These are phyloP conservation scores for Naganishia cerealis DNA, from an alignment of 1,284 basidiomycete genomes.

Conservation along the genomic window DNA sequence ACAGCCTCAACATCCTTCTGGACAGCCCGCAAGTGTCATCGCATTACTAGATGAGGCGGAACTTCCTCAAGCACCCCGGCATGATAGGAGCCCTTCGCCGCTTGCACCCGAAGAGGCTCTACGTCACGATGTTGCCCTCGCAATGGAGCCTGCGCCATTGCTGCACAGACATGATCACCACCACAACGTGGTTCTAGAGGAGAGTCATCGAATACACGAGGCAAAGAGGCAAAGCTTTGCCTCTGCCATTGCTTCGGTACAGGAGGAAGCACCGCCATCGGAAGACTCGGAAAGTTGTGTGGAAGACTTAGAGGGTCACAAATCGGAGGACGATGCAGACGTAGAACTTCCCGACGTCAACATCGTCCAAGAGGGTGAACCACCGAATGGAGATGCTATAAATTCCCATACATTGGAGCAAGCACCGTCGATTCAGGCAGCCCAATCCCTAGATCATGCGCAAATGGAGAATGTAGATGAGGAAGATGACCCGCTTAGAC, in stretches of 20 bases:
- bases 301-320: too few species aligned
- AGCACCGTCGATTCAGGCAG: not conserved
- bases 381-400: not conserved
- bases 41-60: not conserved
- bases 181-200: conserved; percentile 15
- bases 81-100: conserved; percentile 8
- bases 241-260: conserved; percentile 20
- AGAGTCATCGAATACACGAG: conserved; percentile 23
- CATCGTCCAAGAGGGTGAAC: not conserved
- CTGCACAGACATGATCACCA: conserved; percentile 17
- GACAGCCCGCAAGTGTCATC: not conserved
- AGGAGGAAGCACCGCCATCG: not conserved
- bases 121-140: conserved; percentile 12
- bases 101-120: conserved; percentile 17
- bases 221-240: conserved; percentile 16
- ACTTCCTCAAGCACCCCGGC: conserved; percentile 5
- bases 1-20: not conserved
- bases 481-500: conserved; percentile 15
- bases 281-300: not conserved
- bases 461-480: conserved; percentile 7
- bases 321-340: not conserved
- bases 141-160: conserved; percentile 20
- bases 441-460: not conserved
- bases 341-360: not conserved
- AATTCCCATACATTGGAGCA: not conserved